These are phyloP conservation scores for Brettanomyces naardenensis DNA, from an alignment of 805 yeast species.

Conservation along the genomic window DNA sequence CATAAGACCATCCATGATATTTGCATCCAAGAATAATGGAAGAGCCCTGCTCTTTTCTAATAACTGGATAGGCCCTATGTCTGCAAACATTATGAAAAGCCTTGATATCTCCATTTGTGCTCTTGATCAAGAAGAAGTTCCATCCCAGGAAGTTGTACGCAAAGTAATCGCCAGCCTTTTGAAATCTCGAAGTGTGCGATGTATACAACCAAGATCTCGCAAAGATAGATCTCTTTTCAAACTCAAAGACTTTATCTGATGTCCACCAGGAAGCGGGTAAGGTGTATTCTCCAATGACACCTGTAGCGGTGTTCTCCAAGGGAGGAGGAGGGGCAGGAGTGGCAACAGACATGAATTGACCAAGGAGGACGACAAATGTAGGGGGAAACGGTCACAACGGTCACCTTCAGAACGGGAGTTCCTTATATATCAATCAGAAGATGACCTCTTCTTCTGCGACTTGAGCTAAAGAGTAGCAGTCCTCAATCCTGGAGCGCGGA, in stretches of 20 bases:
- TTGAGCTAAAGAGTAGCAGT: too few relatives aligned
- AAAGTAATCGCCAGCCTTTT: too few relatives aligned
- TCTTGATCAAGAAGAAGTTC: constrained; percentile 47
- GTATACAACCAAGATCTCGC: too few relatives aligned
- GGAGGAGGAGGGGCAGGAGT: background rate
- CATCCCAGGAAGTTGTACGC: too few relatives aligned
- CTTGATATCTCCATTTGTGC: constrained; percentile 42
- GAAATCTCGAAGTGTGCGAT: too few relatives aligned
- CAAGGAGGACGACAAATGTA: too few relatives aligned
- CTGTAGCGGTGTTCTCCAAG: background rate
- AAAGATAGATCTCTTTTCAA: constrained; percentile 52
- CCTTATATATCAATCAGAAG: too few relatives aligned
- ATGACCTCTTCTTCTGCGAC: too few relatives aligned
- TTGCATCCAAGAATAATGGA: constrained; percentile 50
- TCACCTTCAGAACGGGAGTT: too few relatives aligned
- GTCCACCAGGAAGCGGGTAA: constrained; percentile 65
- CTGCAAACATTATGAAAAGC: constrained; percentile 62
- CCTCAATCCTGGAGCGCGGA: too few relatives aligned
- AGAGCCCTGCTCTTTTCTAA: constrained; percentile 52
- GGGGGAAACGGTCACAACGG: too few relatives aligned
- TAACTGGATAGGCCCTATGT: constrained; percentile 58
- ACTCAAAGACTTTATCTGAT: constrained; percentile 47
- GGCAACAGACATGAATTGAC: too few relatives aligned
- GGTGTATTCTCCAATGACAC: constrained; percentile 34
- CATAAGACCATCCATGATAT: constrained; percentile 61